phyloP scores from a whole-genome alignment of 2,329 filamentous ascomycete species.

The Botryotinia convoluta region DNA sequence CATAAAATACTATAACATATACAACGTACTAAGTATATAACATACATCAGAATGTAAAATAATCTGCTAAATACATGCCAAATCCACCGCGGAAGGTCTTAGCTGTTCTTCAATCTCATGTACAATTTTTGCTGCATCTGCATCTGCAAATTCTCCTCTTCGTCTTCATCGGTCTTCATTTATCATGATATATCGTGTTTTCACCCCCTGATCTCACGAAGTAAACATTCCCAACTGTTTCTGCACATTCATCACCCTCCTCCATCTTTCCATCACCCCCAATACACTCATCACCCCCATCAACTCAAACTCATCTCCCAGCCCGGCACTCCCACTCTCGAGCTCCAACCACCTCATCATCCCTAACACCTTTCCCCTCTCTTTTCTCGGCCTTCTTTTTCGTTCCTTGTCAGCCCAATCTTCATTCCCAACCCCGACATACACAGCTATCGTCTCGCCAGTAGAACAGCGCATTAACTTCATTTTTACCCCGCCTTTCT shows the following conservation, averaged over 20 bases:
- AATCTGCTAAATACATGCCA: slow-evolving; percentile 4
- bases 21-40: not conserved
- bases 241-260: slow-evolving; percentile 25
- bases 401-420: slow-evolving; percentile 22
- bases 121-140: slow-evolving; percentile 1
- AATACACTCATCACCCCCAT: slow-evolving; percentile 32
- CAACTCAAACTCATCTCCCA: slow-evolving; percentile 33
- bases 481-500: slow-evolving; percentile 27
- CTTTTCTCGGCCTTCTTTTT: slow-evolving; percentile 27
- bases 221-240: slow-evolving; percentile 22
- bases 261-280: slow-evolving; percentile 30
- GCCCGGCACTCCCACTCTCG: slow-evolving; percentile 22
- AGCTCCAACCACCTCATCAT: slow-evolving; percentile 17
- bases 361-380: slow-evolving; percentile 2
- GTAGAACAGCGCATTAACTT: slow-evolving; percentile 31
- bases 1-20: not conserved
- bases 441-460: slow-evolving; percentile 33
- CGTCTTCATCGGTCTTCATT: not conserved
- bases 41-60: slow-evolving; percentile 10
- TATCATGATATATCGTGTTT: not conserved
- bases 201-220: not conserved
- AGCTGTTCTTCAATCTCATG: not conserved
- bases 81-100: not conserved
- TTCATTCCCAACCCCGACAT: slow-evolving; percentile 28
- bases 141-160: not conserved